phyloP scores from a whole-genome alignment of 73 alveolate genomes.

The Tetrahymena borealis region DNA sequence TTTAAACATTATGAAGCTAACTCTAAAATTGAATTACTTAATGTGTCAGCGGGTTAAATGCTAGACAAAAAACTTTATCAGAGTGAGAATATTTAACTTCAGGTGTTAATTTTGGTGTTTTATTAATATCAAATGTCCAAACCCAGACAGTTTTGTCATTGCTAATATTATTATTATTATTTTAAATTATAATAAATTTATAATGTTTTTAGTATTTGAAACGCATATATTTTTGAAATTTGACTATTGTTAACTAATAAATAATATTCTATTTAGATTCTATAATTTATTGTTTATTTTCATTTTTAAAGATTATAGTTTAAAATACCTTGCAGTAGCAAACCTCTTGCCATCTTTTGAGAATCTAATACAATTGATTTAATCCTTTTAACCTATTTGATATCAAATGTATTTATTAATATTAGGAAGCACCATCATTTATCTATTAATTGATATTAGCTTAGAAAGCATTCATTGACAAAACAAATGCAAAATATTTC shows the following conservation, averaged over 20 bases:
- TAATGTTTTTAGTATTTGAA: not conserved
- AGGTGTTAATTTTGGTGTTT: conserved; percentile 10
- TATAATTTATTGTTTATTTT: no score
- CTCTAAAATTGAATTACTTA: not conserved
- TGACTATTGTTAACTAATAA: no score
- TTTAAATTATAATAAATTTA: not conserved
- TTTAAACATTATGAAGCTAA: no score
- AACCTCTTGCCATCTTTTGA: not conserved
- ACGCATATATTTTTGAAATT: no score
- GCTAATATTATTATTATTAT: not conserved
- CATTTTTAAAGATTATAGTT: not conserved
- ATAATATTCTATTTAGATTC: no score
- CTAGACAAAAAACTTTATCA: conserved; percentile 13
- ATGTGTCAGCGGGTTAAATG: conserved; percentile 20
- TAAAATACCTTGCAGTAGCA: not conserved
- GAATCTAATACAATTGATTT: not conserved
- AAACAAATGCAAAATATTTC: no score
- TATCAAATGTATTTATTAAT: no score
- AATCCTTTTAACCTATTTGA: not conserved
- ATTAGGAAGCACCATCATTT: no score
- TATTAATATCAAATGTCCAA: conserved; percentile 10
- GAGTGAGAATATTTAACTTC: conserved; percentile 18
- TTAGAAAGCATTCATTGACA: no score
- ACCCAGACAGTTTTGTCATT: conserved; percentile 27
- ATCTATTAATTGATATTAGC: no score